phyloP scores from a whole-genome alignment of 306 rosid species.

The Begonia loranthoides region DNA sequence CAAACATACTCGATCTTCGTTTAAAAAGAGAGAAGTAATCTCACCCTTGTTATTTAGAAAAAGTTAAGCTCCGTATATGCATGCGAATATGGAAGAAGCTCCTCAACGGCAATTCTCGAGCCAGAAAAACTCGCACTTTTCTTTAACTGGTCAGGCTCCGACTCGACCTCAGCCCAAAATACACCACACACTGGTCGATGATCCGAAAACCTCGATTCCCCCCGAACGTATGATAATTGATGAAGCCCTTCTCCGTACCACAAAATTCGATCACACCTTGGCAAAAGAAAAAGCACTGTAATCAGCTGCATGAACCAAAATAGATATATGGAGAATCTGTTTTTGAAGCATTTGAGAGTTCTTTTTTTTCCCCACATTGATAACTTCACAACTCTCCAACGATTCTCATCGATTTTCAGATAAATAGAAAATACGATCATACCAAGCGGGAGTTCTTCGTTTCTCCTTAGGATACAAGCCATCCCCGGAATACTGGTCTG shows the following conservation, averaged over 20 bases:
- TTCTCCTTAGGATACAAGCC: constrained; percentile 93
- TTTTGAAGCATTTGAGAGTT: too few relatives aligned
- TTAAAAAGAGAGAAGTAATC: constrained; percentile 1
- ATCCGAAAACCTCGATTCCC: constrained; percentile 92
- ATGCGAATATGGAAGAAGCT: constrained; percentile 71
- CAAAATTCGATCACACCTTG: constrained; percentile 93
- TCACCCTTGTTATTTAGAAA: constrained; percentile 28
- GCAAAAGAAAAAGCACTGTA: constrained; percentile 4
- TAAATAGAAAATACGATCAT: constrained; percentile 16
- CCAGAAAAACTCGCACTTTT: constrained; percentile 74
- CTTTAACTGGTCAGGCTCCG: constrained; percentile 58
- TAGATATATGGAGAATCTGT: not conserved
- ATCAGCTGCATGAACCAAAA: too few relatives aligned
- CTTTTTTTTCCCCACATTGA: too few relatives aligned
- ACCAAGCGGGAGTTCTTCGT: constrained; percentile 98
- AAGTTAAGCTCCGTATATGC: constrained; percentile 93
- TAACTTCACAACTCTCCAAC: too few relatives aligned
- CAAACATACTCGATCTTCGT: not conserved
- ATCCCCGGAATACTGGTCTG: constrained; percentile 88
- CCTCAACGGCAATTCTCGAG: constrained; percentile 80
- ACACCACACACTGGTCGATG: constrained; percentile 89
- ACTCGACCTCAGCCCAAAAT: constrained; percentile 96
- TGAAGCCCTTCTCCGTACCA: constrained; percentile 96
- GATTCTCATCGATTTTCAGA: too few relatives aligned
- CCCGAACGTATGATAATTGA: constrained; percentile 78